Evolutionary conservation across 768 basidiomycete genomes (phyloP).

Genomic region (Mycena floridula): DNA sequence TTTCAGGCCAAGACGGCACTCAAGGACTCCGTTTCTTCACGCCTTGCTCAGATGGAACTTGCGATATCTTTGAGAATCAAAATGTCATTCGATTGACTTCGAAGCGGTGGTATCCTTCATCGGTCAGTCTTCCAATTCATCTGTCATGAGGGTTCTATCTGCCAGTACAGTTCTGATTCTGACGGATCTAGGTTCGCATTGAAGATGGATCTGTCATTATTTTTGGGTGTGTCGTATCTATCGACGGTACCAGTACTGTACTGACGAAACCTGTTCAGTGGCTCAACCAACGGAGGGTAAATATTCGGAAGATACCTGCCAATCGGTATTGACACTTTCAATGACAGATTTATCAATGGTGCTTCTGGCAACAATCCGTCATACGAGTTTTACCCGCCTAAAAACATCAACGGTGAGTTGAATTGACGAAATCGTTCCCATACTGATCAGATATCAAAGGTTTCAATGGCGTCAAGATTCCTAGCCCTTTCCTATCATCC

Average conservation of each 20-base stretch:
- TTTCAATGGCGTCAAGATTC: constrained; percentile 16
- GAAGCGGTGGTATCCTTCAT: constrained; percentile 35
- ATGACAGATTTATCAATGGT: constrained; percentile 62
- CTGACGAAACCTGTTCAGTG: background rate
- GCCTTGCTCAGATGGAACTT: constrained; percentile 28
- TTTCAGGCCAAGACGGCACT: constrained; percentile 21
- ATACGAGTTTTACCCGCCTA: constrained; percentile 34
- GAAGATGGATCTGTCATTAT: constrained; percentile 22
- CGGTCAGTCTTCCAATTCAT: constrained; percentile 21
- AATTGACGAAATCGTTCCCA: constrained; percentile 4
- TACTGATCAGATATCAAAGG: constrained; percentile 5
- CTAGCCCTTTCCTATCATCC: constrained; percentile 6
- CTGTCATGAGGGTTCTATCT: no score
- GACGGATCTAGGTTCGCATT: constrained; percentile 1
- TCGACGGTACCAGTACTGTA: no score
- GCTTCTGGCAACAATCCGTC: constrained; percentile 59
- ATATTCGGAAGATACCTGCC: background rate
- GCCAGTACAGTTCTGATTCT: background rate
- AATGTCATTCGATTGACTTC: constrained; percentile 24
- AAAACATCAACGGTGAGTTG: constrained; percentile 27
- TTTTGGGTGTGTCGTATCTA: constrained; percentile 4
- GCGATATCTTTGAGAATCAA: constrained; percentile 31
- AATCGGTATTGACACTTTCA: constrained; percentile 25
- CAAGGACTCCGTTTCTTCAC: constrained; percentile 32
- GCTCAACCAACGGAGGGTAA: background rate